Percentiles rank a stretch among this genome's conserved stretches.
Conservation (phyloP, 129 eudicot genomes). For the Cynara cardunculus region DNA sequence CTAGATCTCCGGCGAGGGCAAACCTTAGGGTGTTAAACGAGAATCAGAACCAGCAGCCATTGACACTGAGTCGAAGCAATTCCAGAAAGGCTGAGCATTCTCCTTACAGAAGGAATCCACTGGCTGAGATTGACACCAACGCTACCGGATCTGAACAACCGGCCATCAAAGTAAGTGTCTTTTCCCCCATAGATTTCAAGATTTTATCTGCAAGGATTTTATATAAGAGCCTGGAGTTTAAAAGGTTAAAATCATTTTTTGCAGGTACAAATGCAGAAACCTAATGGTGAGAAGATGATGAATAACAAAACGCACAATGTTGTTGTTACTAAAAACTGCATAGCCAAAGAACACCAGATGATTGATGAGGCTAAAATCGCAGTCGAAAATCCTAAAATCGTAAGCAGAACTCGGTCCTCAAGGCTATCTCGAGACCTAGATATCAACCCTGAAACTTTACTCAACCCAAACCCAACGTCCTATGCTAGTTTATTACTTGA, state of each 20-base stretch:
- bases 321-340: slow-evolving; percentile 20
- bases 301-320: slow-evolving; percentile 21
- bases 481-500: slow-evolving; percentile 58
- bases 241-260: background rate
- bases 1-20: slow-evolving; percentile 68
- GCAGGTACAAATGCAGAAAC: slow-evolving; percentile 42
- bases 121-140: slow-evolving; percentile 77
- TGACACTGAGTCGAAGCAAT: slow-evolving; percentile 73
- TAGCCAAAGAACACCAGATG: slow-evolving; percentile 37
- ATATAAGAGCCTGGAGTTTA: background rate
- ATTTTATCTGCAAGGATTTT: background rate
- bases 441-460: slow-evolving; percentile 50
- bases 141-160: slow-evolving; percentile 35
- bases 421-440: slow-evolving; percentile 87
- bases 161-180: slow-evolving; percentile 20
- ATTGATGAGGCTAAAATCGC: slow-evolving; percentile 19
- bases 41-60: slow-evolving; percentile 52
- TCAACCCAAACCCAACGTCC: slow-evolving; percentile 55
- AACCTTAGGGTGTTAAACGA: slow-evolving; percentile 41
- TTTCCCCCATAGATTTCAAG: background rate
- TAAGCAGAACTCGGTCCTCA: slow-evolving; percentile 68
- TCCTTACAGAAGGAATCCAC: slow-evolving; percentile 82
- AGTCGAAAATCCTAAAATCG: slow-evolving; percentile 40
- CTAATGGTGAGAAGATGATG: slow-evolving; percentile 28
- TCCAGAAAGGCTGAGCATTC: slow-evolving; percentile 89